Evolutionary conservation across 2,329 filamentous ascomycete species (phyloP), one percentile per base, ranked within the genome.

Genomic region (Curvularia eragrostidis): DNA sequence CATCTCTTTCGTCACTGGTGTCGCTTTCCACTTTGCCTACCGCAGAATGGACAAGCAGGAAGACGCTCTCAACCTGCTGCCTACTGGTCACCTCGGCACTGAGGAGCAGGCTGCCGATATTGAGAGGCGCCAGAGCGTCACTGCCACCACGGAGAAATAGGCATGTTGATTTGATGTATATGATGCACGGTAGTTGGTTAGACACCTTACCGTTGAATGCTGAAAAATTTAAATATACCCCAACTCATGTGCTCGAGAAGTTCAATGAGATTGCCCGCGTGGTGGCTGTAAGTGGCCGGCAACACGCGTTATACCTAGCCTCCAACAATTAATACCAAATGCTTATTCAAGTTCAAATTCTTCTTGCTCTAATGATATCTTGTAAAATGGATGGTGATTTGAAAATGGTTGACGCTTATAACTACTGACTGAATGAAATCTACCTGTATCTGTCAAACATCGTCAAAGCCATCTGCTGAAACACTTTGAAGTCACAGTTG

Each of bases 21-120:
- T 70, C 30, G 48, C 63, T 13, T 78, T 78, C 69, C 68, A 62
- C 61, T 60, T 76, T 36, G 56, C 53, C 34, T 76, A 73, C 65
- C 66, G 72, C 48, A 59, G 51, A 24, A 70, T 75, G 48, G 76
- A 78, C 56, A 66, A 64, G 52, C 58, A 73, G 48, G 75, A 78
- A 56, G 71, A 77, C n/a, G 24, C 63, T 52, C 71, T 78, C 58
- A 77, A 78, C 67, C 51, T 75, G 67, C 59, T 78, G 48, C 75
- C 75, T 5, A 76, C 73, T 12, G 75, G 74, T 46, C 74, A 76
- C 38, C 36, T 77, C 43, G 73, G 68, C 42, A 76, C 62, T 5
- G 47, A 56, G 8, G 53, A 26, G 7, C 70, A 75, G 61, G 66
- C 65, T 34, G 61, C 59, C 19, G 74, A 77, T 48, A 38, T 76